Evolutionary conservation across 768 basidiomycete genomes (phyloP), one percentile per base, ranked within the genome.

Genomic region (Melanogaster broomeanus): DNA sequence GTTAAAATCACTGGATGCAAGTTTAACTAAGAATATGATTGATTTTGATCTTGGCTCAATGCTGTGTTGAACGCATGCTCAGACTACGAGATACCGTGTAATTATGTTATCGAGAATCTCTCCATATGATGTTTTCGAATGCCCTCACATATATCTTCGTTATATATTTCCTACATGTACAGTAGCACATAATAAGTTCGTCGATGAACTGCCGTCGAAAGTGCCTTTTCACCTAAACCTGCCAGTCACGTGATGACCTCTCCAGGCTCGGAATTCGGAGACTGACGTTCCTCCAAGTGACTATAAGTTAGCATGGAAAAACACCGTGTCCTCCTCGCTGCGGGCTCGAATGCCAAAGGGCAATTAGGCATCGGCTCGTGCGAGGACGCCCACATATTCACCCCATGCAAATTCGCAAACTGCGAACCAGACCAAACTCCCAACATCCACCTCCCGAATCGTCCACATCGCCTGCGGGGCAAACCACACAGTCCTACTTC

Each of bases 401-500:
- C 55, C 18, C 67, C 69, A 0, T 77, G 74, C 51, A 46, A 48
- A 16, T 79, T 79, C 56, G 40, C 40, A 1, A 66, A 45, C 6
- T 45, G 31, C 24, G 47, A 49, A 33, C 52, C 59, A 3, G 53
- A 65, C 18, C 28, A 51, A n/a, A 16, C 61, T 74, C 22, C 73
- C 69, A 0, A 41, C 56, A 7, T 27, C 30, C 39, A 48, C 66
- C 21, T 41, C 49, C 30, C 55, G 59, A 40, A 65, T 93, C 21
- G 13, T 78, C 8, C 67, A 82, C 19, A 64, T 96, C 56, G 80
- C 79, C 2, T 79, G 79, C 42, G 88, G 93, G 2, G 86, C 90
- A 3, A 92, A 90, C 55, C 93, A 96, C 61, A 86, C 93, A 0
- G 66, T 96, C 0, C 64, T 84, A 7, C 76, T 96, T 12, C 64